Base-by-base conservation (phyloP, 176 grass and related monocot species). In the Triticum monococcum region DNA sequence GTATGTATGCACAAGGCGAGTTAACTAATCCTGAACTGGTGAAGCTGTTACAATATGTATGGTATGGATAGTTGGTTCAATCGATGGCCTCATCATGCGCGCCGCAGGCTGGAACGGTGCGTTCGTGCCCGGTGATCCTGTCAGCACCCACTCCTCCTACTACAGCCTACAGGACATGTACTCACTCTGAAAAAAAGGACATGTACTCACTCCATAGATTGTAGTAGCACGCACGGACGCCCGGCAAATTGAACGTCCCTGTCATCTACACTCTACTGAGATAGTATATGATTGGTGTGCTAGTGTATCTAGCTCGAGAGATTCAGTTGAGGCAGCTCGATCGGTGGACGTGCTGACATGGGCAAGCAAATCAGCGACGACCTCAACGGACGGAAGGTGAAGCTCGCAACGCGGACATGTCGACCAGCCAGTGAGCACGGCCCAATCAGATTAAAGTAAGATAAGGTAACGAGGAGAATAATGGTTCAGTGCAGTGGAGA, bases 291-390 rank as follows among this genome's bases (percentile, higher is more conserved):
- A 48, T 13, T 48, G 11, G 45, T 13, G 45, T 48, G 45, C 45
- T 41, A 14, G 46, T 48, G 46, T 48, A 48, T 48, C 46, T 41
- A 48, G 13, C 46, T 16, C 46, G 0, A 48, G 50, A 11, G 32
- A 12, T 86, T 46, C 12, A 61, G 69, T 3, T 72, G 18, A 72
- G 4, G 3, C 8, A 86, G 37, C 35, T 75, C 7, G n/a, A 13
- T 41, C 12, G 68, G 9, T 40, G 8, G 9, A 72, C 69, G 37
- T 24, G 23, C 12, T 72, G 81, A 84, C 10, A 16, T 33, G 17
- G 43, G 78, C 78, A 59, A 41, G 78, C 8, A 35, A 72, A 60
- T 56, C 48, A 81, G 62, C 88, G 36, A 67, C 69, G 46, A 67
- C 36, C 77, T 13, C 87, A 43, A 66, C 87, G 2, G 36, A 45